Evolutionary conservation across 192 early-diverging fungal species (phyloP).

Genomic region (Backusella parvicylindrica): DNA sequence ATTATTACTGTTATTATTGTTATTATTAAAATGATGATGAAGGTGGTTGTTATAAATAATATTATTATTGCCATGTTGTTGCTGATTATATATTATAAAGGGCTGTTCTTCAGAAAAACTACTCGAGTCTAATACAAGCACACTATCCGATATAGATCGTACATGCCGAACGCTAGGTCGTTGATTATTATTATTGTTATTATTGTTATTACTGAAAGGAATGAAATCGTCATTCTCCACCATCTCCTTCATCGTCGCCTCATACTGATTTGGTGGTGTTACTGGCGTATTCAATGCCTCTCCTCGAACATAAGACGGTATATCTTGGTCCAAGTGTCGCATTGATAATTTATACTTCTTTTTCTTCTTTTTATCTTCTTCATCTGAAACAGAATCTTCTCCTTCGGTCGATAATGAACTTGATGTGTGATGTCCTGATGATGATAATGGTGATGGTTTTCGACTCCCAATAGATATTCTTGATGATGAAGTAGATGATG

Average conservation of each 20-base stretch:
- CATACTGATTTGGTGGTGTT: background rate
- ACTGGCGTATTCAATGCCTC: background rate
- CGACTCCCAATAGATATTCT: background rate
- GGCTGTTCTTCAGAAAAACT: background rate
- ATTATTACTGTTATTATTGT: background rate
- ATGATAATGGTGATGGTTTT: conserved; percentile 4
- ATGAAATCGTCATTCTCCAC: background rate
- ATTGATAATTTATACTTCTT: background rate
- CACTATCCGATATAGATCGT: background rate
- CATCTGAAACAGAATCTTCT: background rate
- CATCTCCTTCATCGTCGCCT: background rate
- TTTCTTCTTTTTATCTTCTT: background rate
- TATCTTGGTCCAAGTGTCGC: conserved; percentile 5
- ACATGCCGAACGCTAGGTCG: background rate
- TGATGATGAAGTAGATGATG: background rate
- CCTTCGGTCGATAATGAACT: background rate
- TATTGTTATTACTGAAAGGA: background rate
- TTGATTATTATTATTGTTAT: background rate
- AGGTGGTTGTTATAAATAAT: no score
- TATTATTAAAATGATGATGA: background rate
- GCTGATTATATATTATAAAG: background rate
- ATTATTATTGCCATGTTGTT: background rate
- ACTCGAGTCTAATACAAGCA: background rate
- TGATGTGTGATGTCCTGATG: background rate
- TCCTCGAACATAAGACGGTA: background rate